These are phyloP conservation scores for Phtheirospermum japonicum DNA, from an alignment of 257 asterid species.

Conservation along the genomic window DNA sequence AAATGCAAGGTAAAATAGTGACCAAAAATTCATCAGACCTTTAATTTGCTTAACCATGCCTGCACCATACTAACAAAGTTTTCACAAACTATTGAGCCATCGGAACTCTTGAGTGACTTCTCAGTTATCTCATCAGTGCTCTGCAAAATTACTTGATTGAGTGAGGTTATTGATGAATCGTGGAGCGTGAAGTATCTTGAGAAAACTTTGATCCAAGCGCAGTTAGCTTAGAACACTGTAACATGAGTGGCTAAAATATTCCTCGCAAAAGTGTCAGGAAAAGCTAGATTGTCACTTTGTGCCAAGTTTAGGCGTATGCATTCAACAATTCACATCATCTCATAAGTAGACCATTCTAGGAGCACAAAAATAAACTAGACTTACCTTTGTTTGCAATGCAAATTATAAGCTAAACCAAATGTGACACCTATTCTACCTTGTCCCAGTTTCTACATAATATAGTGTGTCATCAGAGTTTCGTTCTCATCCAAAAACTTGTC, in stretches of 20 bases:
- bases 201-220: slow-evolving; percentile 3
- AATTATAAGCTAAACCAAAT: no score
- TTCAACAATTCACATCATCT: background rate
- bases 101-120: slow-evolving; percentile 61
- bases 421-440: no score
- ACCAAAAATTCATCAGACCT: slow-evolving; percentile 45
- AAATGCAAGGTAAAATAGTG: slow-evolving; percentile 15
- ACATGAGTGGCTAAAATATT: slow-evolving; percentile 5
- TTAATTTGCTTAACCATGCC: slow-evolving; percentile 68
- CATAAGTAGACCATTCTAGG: slow-evolving; percentile 21
- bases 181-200: background rate
- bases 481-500: no score
- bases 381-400: background rate
- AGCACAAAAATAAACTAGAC: slow-evolving; percentile 17
- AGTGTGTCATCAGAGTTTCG: no score
- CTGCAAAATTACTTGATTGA: slow-evolving; percentile 46
- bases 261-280: background rate
- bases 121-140: slow-evolving; percentile 81
- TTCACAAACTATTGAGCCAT: slow-evolving; percentile 68
- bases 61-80: slow-evolving; percentile 80
- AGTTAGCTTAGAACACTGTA: background rate
- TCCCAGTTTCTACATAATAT: no score
- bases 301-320: slow-evolving; percentile 20
- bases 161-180: slow-evolving; percentile 20
- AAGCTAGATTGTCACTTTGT: slow-evolving; percentile 13